Percentiles rank a stretch among this genome's conserved stretches.
These are phyloP conservation scores for Neophaeococcomyces mojaviensis DNA, from an alignment of 2,329 filamentous ascomycete species.

Conservation along the genomic window DNA sequence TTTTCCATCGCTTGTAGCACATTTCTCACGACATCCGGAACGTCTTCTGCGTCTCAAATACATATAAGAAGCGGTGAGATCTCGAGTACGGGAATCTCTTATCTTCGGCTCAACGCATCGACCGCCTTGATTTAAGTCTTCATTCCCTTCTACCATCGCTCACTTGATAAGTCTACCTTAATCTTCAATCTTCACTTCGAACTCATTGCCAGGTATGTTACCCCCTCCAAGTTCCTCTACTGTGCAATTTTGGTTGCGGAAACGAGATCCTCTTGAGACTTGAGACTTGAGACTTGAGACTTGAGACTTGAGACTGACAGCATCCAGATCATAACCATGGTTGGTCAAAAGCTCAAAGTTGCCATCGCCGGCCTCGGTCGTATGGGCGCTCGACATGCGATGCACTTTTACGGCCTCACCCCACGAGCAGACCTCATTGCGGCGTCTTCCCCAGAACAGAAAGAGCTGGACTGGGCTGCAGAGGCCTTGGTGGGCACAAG, in stretches of 20 bases:
- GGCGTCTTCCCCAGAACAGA: conserved; percentile 39
- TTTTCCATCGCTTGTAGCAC: too few species aligned
- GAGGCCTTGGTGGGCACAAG: conserved; percentile 45
- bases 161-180: too few species aligned
- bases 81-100: neutral
- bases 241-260: too few species aligned
- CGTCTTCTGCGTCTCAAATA: neutral
- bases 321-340: conserved; percentile 9
- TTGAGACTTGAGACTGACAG: neutral
- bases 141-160: too few species aligned
- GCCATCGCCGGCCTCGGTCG: conserved; percentile 44
- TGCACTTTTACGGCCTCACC: conserved; percentile 41
- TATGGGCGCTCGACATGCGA: conserved; percentile 43
- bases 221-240: too few species aligned
- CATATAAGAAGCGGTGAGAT: conserved; percentile 5
- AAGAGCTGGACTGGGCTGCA: conserved; percentile 45
- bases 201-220: too few species aligned
- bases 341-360: conserved; percentile 32
- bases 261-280: too few species aligned
- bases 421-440: conserved; percentile 45
- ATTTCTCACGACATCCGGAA: neutral
- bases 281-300: too few species aligned
- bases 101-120: too few species aligned
- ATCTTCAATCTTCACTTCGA: too few species aligned
- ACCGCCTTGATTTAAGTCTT: too few species aligned